A percentile compares a stretch with the other conserved stretches of the same genome.
Evolutionary conservation across 306 rosid species (phyloP).

Genomic region (Quercus berberidifolia): DNA sequence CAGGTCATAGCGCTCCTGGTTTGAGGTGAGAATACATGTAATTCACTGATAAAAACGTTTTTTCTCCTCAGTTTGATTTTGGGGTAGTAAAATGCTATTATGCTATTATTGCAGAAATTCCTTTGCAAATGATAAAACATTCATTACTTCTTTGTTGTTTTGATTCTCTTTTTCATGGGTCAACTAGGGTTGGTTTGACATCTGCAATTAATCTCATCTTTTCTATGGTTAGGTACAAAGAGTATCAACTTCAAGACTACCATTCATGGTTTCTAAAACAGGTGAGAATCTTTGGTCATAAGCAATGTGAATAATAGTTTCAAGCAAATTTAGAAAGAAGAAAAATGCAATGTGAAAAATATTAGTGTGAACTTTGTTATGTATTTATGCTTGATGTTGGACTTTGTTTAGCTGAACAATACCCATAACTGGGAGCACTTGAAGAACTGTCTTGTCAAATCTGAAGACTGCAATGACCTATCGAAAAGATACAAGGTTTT

Average conservation of each 20-base stretch:
- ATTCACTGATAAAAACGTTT: conserved; percentile 1
- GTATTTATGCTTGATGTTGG: conserved; percentile 18
- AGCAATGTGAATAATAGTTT: not conserved
- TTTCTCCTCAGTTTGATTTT: conserved; percentile 3
- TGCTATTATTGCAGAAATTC: not conserved
- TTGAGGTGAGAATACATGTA: conserved; percentile 53
- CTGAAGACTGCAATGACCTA: conserved; percentile 76
- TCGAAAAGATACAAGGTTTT: conserved; percentile 71
- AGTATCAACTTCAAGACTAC: conserved; percentile 87
- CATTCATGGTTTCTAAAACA: conserved; percentile 92
- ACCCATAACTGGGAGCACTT: conserved; percentile 76
- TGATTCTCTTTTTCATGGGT: conserved; percentile 4
- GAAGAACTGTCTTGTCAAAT: conserved; percentile 79
- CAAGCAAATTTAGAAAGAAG: too few species aligned
- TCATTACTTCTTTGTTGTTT: not conserved
- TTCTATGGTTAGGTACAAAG: conserved; percentile 72
- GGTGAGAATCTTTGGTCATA: conserved; percentile 33
- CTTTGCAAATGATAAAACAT: not conserved
- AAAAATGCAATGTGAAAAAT: not conserved
- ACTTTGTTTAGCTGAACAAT: conserved; percentile 61
- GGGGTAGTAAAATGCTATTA: conserved; percentile 1
- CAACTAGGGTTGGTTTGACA: not conserved
- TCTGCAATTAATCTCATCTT: conserved; percentile 15
- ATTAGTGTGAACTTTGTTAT: not conserved
- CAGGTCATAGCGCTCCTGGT: conserved; percentile 76